Evolutionary conservation across 1,284 basidiomycete species (phyloP).

Genomic region (Neolentinus lepideus): DNA sequence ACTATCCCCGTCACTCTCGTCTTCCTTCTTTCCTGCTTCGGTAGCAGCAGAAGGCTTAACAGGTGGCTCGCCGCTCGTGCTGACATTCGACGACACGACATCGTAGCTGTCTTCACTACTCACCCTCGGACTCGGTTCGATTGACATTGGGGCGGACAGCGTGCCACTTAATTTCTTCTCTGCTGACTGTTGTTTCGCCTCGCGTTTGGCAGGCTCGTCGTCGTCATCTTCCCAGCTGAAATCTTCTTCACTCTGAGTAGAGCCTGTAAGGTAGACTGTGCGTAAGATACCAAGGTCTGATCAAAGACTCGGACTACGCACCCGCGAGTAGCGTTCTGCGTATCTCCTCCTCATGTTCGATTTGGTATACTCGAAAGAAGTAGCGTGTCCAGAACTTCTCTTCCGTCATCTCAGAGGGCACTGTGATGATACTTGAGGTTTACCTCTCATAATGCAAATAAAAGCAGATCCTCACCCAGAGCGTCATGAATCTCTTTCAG

Average conservation of each 20-base stretch:
- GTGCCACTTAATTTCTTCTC: constrained; percentile 9
- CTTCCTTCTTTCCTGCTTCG: constrained; percentile 19
- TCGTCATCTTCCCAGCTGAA: constrained; percentile 82
- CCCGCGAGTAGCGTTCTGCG: constrained; percentile 78
- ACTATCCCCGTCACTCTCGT: constrained; percentile 30
- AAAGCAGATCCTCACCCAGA: constrained; percentile 42
- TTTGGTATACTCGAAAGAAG: constrained; percentile 87
- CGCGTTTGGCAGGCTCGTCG: constrained; percentile 34
- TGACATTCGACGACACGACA: constrained; percentile 48
- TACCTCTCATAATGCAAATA: neutral
- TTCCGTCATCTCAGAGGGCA: constrained; percentile 61
- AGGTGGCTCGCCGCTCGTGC: constrained; percentile 19
- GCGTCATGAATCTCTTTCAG: constrained; percentile 52
- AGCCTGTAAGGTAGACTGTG: constrained; percentile 28
- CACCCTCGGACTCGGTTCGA: constrained; percentile 39
- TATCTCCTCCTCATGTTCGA: constrained; percentile 76
- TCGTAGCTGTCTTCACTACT: constrained; percentile 72
- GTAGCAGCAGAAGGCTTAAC: constrained; percentile 10
- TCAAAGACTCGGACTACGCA: constrained; percentile 22
- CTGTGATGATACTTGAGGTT: constrained; percentile 28
- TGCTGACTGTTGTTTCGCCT: constrained; percentile 9
- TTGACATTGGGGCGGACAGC: constrained; percentile 2
- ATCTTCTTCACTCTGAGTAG: constrained; percentile 61
- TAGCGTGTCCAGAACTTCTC: constrained; percentile 86
- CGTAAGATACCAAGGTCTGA: constrained; percentile 6